Conservation (phyloP, 441 rosid genomes). For the Melastoma candidum region DNA sequence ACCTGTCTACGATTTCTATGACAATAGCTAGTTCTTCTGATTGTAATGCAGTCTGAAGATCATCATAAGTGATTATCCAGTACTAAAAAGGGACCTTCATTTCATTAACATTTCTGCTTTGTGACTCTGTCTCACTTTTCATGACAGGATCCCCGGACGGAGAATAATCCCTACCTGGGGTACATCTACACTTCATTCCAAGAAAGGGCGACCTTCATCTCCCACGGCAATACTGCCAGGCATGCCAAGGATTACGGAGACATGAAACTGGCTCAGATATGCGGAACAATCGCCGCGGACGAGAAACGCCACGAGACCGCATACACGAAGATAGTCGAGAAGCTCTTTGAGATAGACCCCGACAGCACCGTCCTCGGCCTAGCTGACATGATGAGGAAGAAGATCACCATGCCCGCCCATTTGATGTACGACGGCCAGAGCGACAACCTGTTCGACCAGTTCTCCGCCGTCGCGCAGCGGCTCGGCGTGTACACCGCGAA, state of each 20-base stretch:
- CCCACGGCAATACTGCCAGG: slow-evolving; percentile 95
- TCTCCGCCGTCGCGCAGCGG: slow-evolving; percentile 82
- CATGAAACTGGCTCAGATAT: slow-evolving; percentile 69
- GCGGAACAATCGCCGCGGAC: slow-evolving; percentile 84
- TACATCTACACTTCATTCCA: slow-evolving; percentile 92
- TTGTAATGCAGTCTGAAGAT: too few relatives aligned
- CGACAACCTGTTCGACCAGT: slow-evolving; percentile 63
- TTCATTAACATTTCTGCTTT: too few relatives aligned
- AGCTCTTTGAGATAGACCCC: slow-evolving; percentile 84
- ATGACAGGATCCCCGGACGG: slow-evolving; percentile 69
- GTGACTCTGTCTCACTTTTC: slow-evolving; percentile 3
- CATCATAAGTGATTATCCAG: too few relatives aligned
- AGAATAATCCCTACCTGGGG: slow-evolving; percentile 84
- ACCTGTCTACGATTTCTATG: too few relatives aligned
- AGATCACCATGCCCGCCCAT: slow-evolving; percentile 92
- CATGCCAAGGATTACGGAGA: slow-evolving; percentile 81
- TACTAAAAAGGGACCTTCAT: too few relatives aligned
- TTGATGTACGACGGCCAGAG: slow-evolving; percentile 83
- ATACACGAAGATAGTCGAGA: slow-evolving; percentile 81
- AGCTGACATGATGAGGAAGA: slow-evolving; percentile 96
- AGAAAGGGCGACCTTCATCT: slow-evolving; percentile 91
- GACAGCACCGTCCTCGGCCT: slow-evolving; percentile 67
- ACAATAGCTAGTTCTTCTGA: too few relatives aligned
- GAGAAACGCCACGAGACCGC: slow-evolving; percentile 97
- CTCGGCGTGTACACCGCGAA: slow-evolving; percentile 48